Evolutionary conservation across 148 eudicot genomes (phyloP).

Genomic region (Rhododendron ovatum): DNA sequence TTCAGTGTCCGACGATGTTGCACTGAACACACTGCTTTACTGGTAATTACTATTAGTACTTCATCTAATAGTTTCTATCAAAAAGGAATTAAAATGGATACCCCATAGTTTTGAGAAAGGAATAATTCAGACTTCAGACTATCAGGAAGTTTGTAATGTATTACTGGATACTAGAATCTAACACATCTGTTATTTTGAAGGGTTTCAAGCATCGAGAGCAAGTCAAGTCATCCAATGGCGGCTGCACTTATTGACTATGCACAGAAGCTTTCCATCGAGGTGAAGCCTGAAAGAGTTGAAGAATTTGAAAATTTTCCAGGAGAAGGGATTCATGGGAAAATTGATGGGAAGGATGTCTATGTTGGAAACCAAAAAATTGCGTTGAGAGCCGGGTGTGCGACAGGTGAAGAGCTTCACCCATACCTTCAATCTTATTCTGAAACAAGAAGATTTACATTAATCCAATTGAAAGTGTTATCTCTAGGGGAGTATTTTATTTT

Average conservation of each 20-base stretch:
- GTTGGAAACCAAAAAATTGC: constrained; percentile 73
- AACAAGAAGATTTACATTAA: background rate
- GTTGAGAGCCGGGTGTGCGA: constrained; percentile 53
- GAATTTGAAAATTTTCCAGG: constrained; percentile 89
- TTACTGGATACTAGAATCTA: background rate
- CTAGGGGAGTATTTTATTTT: background rate
- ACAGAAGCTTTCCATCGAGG: constrained; percentile 37
- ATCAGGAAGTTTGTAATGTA: background rate
- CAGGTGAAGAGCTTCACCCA: constrained; percentile 32
- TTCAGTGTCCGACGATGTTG: constrained; percentile 39
- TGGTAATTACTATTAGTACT: constrained; percentile 28
- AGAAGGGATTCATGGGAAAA: constrained; percentile 80
- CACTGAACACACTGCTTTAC: constrained; percentile 42
- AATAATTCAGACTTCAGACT: background rate
- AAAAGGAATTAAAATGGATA: background rate
- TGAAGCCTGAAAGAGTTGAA: constrained; percentile 63
- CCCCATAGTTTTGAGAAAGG: background rate
- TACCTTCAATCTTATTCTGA: background rate
- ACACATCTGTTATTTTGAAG: constrained; percentile 21
- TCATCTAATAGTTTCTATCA: background rate
- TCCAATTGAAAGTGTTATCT: background rate
- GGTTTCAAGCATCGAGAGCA: constrained; percentile 91
- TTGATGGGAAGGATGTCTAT: constrained; percentile 57
- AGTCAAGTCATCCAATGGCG: constrained; percentile 95
- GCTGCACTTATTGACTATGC: constrained; percentile 69